Percentiles rank a stretch among this genome's conserved stretches.
These are phyloP conservation scores for Rhizophora apiculata DNA, from an alignment of 345 rosid species.

Conservation along the genomic window DNA sequence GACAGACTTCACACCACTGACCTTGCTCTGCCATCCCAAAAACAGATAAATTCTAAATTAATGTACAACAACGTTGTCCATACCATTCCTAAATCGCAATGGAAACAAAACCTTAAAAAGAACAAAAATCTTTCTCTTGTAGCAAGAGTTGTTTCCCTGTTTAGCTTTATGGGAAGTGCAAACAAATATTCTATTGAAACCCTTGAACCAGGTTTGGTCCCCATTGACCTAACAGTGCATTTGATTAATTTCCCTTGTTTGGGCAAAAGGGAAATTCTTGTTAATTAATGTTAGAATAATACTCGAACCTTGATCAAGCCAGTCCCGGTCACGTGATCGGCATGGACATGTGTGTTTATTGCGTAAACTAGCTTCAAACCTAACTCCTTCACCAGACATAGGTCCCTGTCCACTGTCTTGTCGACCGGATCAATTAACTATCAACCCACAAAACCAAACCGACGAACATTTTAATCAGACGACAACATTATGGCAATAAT, in stretches of 20 bases:
- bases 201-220: too few species aligned
- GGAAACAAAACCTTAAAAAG: background rate
- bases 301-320: slow-evolving; percentile 73
- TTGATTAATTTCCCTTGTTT: too few species aligned
- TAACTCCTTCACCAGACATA: slow-evolving; percentile 58
- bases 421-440: slow-evolving; percentile 96
- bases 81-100: background rate
- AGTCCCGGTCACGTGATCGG: slow-evolving; percentile 94
- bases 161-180: too few species aligned
- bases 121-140: background rate
- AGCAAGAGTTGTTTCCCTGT: too few species aligned
- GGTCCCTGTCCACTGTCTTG: slow-evolving; percentile 82
- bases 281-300: background rate
- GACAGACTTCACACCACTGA: slow-evolving; percentile 60
- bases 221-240: too few species aligned
- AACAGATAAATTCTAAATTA: slow-evolving; percentile 2
- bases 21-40: slow-evolving; percentile 43
- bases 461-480: background rate
- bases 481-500: too few species aligned
- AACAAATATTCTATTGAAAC: too few species aligned
- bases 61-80: too few species aligned
- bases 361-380: slow-evolving; percentile 80
- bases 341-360: slow-evolving; percentile 94
- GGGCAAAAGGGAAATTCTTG: too few species aligned
- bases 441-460: background rate